phyloP scores from a whole-genome alignment of 2,329 filamentous ascomycete species.

The Elsinoe perseae region DNA sequence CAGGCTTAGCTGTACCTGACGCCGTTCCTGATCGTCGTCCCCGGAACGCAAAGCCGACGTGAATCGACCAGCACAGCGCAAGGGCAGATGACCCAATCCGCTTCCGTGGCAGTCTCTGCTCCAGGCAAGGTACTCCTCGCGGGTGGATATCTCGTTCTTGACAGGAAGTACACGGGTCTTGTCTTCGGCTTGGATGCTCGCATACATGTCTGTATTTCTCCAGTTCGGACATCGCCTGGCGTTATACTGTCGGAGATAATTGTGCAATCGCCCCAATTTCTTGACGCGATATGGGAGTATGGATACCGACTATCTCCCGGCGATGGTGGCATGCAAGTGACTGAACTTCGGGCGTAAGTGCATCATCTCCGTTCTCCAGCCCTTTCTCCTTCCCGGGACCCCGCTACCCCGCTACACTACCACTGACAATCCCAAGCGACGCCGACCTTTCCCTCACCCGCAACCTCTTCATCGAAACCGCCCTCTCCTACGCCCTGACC shows the following conservation, averaged over 20 bases:
- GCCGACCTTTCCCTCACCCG: constrained; percentile 40
- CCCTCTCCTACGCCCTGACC: constrained; percentile 76
- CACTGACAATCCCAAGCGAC: constrained; percentile 24
- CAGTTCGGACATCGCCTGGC: constrained; percentile 51
- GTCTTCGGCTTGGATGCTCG: constrained; percentile 58
- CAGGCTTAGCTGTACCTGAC: constrained; percentile 2
- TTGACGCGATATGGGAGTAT: constrained; percentile 81
- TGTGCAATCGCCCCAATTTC: constrained; percentile 87
- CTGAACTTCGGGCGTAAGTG: constrained; percentile 69
- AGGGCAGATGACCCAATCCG: constrained; percentile 18
- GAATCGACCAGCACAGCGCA: constrained; percentile 7
- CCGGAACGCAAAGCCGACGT: constrained; percentile 9
- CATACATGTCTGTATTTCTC: constrained; percentile 54
- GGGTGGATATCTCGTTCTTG: constrained; percentile 90
- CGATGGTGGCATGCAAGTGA: constrained; percentile 71
- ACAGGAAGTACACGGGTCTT: constrained; percentile 71
- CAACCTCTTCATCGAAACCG: constrained; percentile 90
- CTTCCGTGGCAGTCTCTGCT: constrained; percentile 57
- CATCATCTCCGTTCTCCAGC: constrained; percentile 2
- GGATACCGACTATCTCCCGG: constrained; percentile 62
- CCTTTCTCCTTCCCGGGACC: neutral
- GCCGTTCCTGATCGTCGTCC: constrained; percentile 14
- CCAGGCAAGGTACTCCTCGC: constrained; percentile 94
- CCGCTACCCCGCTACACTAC: constrained; percentile 7
- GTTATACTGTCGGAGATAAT: constrained; percentile 63